Evolutionary conservation across 768 basidiomycete species (phyloP).

Genomic region (Serendipita sp.): DNA sequence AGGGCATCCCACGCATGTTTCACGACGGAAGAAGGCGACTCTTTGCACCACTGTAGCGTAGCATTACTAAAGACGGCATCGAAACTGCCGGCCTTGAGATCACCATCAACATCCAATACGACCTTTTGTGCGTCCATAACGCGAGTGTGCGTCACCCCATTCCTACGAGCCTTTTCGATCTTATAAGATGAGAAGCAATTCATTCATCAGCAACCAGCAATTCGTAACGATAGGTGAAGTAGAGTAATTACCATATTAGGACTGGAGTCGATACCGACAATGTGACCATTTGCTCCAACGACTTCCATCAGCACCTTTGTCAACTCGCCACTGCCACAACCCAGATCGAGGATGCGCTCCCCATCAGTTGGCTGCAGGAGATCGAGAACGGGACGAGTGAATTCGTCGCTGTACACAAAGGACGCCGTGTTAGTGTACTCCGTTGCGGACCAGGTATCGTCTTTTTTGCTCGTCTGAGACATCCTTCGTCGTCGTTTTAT

Average conservation of each 20-base stretch:
- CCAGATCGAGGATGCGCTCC: slow-evolving; percentile 58
- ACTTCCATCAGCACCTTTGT: slow-evolving; percentile 39
- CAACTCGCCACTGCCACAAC: slow-evolving; percentile 73
- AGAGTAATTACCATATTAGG: slow-evolving; percentile 45
- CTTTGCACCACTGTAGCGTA: slow-evolving; percentile 73
- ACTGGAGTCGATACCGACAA: slow-evolving; percentile 57
- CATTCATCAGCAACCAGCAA: not conserved
- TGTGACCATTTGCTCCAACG: slow-evolving; percentile 34
- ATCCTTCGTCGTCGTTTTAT: too few relatives aligned
- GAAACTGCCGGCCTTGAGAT: not conserved
- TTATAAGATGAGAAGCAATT: too few relatives aligned
- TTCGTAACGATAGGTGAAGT: not conserved
- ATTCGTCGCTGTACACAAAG: slow-evolving; percentile 51
- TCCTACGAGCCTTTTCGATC: slow-evolving; percentile 37
- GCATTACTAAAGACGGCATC: slow-evolving; percentile 75
- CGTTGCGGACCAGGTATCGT: slow-evolving; percentile 39
- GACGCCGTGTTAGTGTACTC: slow-evolving; percentile 47
- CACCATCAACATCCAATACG: slow-evolving; percentile 7
- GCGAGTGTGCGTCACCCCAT: slow-evolving; percentile 32
- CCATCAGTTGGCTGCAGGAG: slow-evolving; percentile 49
- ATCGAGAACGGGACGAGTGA: slow-evolving; percentile 35
- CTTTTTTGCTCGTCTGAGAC: not conserved
- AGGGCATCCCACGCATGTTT: slow-evolving; percentile 42
- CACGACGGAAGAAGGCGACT: slow-evolving; percentile 49
- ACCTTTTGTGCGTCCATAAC: slow-evolving; percentile 28